Conservation (phyloP, 2,329 filamentous ascomycete species). For the Calonectria leucothoes region DNA sequence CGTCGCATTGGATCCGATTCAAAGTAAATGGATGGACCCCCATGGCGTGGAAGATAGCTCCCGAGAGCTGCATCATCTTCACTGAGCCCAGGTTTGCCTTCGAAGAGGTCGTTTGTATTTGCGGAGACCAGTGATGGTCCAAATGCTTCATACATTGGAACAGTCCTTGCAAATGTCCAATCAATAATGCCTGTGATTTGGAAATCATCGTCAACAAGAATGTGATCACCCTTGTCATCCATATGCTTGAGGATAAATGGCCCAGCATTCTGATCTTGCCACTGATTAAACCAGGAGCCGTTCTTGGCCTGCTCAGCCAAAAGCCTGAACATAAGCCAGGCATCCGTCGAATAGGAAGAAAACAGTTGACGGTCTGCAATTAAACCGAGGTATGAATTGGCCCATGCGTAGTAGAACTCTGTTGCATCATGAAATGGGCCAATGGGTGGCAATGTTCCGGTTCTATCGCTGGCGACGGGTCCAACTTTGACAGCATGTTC, state of each 20-base stretch:
- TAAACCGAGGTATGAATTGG: background rate
- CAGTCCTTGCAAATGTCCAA: background rate
- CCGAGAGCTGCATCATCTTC: background rate
- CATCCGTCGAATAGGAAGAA: background rate
- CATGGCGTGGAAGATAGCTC: background rate
- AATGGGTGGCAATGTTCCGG: background rate
- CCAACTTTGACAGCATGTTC: background rate
- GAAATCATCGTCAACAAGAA: background rate
- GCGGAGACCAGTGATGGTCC: background rate
- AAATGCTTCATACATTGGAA: background rate
- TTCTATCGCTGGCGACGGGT: background rate
- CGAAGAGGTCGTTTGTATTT: background rate
- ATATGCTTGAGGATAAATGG: background rate
- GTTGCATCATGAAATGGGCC: background rate
- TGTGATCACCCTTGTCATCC: background rate
- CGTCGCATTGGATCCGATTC: background rate
- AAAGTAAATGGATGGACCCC: background rate
- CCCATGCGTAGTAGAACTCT: background rate
- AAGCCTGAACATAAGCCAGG: background rate
- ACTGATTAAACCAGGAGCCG: background rate
- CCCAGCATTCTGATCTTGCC: background rate
- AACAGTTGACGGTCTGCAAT: background rate
- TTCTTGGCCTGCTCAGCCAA: background rate
- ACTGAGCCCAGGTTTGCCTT: background rate
- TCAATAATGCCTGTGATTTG: background rate